These are phyloP conservation scores for Neostapfia colusana DNA, from an alignment of 176 grass and related monocot genomes.

Conservation along the genomic window DNA sequence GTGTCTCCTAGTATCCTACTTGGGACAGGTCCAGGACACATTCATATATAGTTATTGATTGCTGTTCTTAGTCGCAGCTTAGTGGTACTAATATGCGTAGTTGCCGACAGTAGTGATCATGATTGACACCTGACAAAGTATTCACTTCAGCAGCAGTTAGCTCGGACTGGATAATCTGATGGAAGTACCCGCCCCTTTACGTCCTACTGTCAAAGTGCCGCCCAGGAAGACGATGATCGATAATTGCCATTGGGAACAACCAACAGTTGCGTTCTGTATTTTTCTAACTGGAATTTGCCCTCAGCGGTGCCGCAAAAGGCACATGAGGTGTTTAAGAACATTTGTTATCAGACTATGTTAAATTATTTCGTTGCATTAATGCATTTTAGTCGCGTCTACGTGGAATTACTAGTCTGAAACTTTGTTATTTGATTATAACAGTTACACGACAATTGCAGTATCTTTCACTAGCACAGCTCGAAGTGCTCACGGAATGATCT, in stretches of 20 bases:
- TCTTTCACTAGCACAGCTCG: neutral
- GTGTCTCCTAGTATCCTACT: neutral
- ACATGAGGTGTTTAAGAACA: neutral
- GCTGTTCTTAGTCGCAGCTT: slow-evolving; percentile 33
- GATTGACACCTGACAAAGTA: neutral
- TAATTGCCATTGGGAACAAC: slow-evolving; percentile 10
- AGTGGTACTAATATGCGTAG: slow-evolving; percentile 29
- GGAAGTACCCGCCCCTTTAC: neutral
- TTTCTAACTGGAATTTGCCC: slow-evolving; percentile 8
- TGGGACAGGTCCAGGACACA: neutral
- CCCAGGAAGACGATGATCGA: neutral
- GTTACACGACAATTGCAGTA: slow-evolving; percentile 4
- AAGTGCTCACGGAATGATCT: slow-evolving; percentile 29
- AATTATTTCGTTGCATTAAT: neutral
- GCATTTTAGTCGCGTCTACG: slow-evolving; percentile 16
- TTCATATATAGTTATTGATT: neutral
- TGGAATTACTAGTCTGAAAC: slow-evolving; percentile 14
- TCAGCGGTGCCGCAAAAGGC: slow-evolving; percentile 8
- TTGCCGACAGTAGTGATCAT: neutral
- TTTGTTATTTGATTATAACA: neutral
- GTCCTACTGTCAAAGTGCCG: slow-evolving; percentile 5
- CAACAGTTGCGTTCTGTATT: neutral
- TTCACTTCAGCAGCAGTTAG: slow-evolving; percentile 8
- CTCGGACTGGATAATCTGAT: neutral
- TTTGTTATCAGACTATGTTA: neutral